Percentiles rank a stretch among this genome's conserved stretches.
Conservation (phyloP, 306 rosid species). For the Cucurbita moschata region DNA sequence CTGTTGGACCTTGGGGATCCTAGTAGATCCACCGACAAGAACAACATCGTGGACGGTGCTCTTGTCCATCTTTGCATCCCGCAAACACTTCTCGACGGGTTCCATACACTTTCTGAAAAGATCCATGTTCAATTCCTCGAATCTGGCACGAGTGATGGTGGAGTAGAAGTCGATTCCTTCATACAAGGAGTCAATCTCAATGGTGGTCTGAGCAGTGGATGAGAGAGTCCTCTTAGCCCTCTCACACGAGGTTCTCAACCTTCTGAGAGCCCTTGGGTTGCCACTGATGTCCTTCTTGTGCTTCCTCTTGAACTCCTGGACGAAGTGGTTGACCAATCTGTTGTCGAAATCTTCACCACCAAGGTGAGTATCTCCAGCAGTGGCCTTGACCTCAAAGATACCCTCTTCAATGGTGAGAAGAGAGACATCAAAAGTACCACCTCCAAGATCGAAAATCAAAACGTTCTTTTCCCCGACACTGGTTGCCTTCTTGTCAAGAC, state of each 20-base stretch:
- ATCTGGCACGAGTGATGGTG: constrained; percentile 52
- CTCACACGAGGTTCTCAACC: constrained; percentile 55
- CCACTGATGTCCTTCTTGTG: constrained; percentile 61
- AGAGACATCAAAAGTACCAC: constrained; percentile 66
- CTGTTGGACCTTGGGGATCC: constrained; percentile 64
- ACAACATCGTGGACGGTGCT: constrained; percentile 46
- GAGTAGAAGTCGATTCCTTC: constrained; percentile 66
- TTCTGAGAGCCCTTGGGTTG: constrained; percentile 56
- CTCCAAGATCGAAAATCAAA: constrained; percentile 55
- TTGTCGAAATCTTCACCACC: constrained; percentile 60
- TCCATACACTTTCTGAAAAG: constrained; percentile 62
- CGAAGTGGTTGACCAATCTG: constrained; percentile 61
- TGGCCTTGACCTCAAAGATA: constrained; percentile 63
- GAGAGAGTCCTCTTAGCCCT: constrained; percentile 52
- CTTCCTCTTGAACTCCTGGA: constrained; percentile 61
- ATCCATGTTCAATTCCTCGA: constrained; percentile 62
- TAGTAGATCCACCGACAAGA: constrained; percentile 62
- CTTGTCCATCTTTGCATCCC: constrained; percentile 67
- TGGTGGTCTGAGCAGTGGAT: constrained; percentile 55
- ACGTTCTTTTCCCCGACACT: constrained; percentile 63
- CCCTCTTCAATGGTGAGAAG: constrained; percentile 62
- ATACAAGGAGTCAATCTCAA: constrained; percentile 56
- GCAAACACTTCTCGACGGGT: constrained; percentile 58
- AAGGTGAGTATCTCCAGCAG: constrained; percentile 65
- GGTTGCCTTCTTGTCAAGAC: constrained; percentile 68